phyloP scores from a whole-genome alignment of 352 stramenopile genomes.

The Phytophthora melonis region DNA sequence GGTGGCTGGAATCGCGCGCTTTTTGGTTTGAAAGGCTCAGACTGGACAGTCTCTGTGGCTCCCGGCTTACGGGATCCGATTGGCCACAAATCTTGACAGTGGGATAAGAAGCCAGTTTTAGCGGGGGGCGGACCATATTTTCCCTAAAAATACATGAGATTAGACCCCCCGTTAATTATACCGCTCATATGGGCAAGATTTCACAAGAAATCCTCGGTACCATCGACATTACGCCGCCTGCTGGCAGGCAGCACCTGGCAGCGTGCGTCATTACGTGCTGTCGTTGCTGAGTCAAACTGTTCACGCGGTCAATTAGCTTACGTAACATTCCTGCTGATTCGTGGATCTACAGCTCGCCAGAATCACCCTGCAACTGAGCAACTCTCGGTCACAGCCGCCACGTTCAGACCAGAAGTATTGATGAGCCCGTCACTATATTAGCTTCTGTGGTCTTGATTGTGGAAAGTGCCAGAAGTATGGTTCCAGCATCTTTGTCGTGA shows the following conservation, averaged over 20 bases:
- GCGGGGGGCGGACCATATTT: conserved; percentile 26
- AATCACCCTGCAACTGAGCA: background rate
- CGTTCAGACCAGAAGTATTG: background rate
- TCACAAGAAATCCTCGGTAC: background rate
- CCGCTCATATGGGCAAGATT: background rate
- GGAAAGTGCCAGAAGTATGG: too few relatives aligned
- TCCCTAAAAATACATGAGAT: background rate
- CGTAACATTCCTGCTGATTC: background rate
- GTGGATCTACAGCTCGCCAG: background rate
- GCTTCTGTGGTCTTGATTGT: background rate
- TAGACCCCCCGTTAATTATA: background rate
- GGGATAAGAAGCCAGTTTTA: conserved; percentile 32
- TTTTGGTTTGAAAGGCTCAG: conserved; percentile 25
- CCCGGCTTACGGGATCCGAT: conserved; percentile 11
- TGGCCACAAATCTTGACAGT: conserved; percentile 31
- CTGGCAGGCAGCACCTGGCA: background rate
- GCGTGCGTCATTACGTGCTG: background rate
- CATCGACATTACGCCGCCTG: background rate
- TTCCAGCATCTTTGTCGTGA: too few relatives aligned
- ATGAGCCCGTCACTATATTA: background rate
- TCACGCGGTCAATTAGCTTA: background rate
- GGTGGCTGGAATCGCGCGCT: conserved; percentile 35
- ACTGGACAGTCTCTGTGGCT: background rate
- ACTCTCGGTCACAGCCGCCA: background rate
- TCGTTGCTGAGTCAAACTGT: background rate